Evolutionary conservation across 169 alveolate genomes (phyloP).

Genomic region (Cryptosporidium tyzzeri): DNA sequence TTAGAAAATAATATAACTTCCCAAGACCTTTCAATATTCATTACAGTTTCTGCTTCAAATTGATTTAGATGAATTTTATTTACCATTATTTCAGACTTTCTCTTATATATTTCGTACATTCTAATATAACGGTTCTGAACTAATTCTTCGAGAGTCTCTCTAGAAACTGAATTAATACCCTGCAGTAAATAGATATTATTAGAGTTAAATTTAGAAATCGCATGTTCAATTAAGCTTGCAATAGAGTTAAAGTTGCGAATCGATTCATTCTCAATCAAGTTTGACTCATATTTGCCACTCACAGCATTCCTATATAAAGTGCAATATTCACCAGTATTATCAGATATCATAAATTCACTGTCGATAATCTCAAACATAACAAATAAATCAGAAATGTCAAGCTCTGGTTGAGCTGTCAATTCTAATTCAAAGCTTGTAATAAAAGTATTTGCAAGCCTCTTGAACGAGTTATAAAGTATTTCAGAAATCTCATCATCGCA

Average conservation of each 20-base stretch:
- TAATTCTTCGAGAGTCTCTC: neutral
- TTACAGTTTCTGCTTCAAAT: slow-evolving; percentile 10
- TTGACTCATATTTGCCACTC: slow-evolving; percentile 22
- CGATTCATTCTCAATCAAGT: neutral
- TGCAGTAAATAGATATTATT: slow-evolving; percentile 1
- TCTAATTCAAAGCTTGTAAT: neutral
- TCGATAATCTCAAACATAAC: slow-evolving; percentile 44
- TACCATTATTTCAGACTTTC: slow-evolving; percentile 22
- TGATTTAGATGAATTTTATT: slow-evolving; percentile 22
- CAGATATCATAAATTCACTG: slow-evolving; percentile 16
- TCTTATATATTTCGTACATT: neutral
- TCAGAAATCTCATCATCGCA: neutral
- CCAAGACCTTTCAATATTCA: slow-evolving; percentile 19
- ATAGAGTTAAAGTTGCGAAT: neutral
- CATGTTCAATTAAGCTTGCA: neutral
- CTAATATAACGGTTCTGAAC: neutral
- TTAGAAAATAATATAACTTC: slow-evolving; percentile 27
- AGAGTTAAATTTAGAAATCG: slow-evolving; percentile 9
- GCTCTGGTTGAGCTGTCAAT: neutral
- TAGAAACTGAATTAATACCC: neutral
- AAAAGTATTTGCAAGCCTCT: slow-evolving; percentile 2
- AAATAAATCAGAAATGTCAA: slow-evolving; percentile 48
- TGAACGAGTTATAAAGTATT: neutral
- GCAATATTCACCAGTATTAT: slow-evolving; percentile 11
- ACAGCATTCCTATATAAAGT: neutral